These are phyloP conservation scores for Fusarium mundagurra DNA, from an alignment of 2,329 filamentous ascomycete species.

Conservation along the genomic window DNA sequence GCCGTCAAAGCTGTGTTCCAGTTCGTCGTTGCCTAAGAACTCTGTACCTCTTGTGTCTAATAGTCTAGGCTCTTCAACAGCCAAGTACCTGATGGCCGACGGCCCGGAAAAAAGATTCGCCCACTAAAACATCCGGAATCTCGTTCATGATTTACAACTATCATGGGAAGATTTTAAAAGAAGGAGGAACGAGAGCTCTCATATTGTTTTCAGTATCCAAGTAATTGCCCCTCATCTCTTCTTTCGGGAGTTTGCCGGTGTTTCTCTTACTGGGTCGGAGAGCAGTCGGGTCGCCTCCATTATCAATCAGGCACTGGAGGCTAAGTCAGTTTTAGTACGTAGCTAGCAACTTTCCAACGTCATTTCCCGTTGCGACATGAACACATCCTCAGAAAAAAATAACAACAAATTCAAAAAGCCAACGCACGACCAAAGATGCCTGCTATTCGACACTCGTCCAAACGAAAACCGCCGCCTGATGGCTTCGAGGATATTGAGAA, in stretches of 20 bases:
- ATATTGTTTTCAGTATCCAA: neutral
- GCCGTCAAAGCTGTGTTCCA: neutral
- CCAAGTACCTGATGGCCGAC: neutral
- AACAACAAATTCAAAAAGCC: neutral
- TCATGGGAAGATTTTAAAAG: neutral
- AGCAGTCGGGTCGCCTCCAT: neutral
- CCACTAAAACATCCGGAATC: neutral
- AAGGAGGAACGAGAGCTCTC: neutral
- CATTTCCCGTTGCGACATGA: neutral
- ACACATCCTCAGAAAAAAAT: neutral
- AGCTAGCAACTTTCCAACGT: neutral
- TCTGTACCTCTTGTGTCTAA: no score
- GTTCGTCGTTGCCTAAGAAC: neutral
- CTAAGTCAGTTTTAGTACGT: neutral
- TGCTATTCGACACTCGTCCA: conserved; percentile 77
- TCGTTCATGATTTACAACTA: neutral
- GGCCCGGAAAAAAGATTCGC: neutral
- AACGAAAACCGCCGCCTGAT: conserved; percentile 83
- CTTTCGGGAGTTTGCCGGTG: no score
- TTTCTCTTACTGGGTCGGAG: neutral
- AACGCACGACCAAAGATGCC: conserved; percentile 65
- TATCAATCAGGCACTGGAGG: neutral
- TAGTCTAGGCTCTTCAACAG: neutral
- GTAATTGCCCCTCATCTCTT: neutral
- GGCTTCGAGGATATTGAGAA: conserved; percentile 91